These are phyloP conservation scores for Lizonia empirigonia DNA, from an alignment of 2,329 filamentous ascomycete species.

Conservation along the genomic window DNA sequence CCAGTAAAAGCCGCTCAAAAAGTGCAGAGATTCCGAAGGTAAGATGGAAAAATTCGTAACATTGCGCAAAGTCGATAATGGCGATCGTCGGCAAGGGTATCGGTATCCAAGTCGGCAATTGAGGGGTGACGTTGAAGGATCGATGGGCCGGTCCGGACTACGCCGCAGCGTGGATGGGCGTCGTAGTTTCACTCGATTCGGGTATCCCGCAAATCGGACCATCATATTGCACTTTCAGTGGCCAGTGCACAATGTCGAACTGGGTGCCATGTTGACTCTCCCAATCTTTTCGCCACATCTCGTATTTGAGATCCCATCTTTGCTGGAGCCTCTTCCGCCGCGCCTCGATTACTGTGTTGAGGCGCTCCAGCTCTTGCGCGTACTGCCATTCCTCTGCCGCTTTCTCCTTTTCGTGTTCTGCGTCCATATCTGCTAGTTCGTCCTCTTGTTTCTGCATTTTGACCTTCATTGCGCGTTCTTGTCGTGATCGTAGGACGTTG, in stretches of 20 bases:
- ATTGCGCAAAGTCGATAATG: constrained; percentile 4
- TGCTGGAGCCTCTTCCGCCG: constrained; percentile 41
- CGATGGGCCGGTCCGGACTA: constrained; percentile 14
- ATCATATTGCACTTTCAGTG: constrained; percentile 24
- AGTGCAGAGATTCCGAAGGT: background rate
- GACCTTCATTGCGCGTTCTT: constrained; percentile 48
- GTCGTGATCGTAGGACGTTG: constrained; percentile 54
- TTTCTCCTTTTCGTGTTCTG: constrained; percentile 43
- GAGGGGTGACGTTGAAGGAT: constrained; percentile 1
- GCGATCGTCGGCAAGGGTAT: constrained; percentile 5
- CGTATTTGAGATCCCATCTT: constrained; percentile 50
- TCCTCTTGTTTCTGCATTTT: constrained; percentile 48
- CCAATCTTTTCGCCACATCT: constrained; percentile 48
- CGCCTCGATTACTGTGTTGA: constrained; percentile 42
- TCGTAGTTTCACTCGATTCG: constrained; percentile 30
- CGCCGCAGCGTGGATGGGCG: constrained; percentile 20
- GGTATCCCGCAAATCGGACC: constrained; percentile 20
- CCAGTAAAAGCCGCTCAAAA: constrained; percentile 1
- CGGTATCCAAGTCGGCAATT: constrained; percentile 13
- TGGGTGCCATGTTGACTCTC: constrained; percentile 37
- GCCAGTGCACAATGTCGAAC: constrained; percentile 41
- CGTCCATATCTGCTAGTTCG: constrained; percentile 47
- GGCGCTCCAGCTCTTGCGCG: constrained; percentile 40
- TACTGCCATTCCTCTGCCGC: constrained; percentile 40
- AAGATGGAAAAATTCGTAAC: constrained; percentile 1